These are phyloP conservation scores for Rutstroemia sp. DNA, from an alignment of 2,329 filamentous ascomycete species.

Conservation along the genomic window DNA sequence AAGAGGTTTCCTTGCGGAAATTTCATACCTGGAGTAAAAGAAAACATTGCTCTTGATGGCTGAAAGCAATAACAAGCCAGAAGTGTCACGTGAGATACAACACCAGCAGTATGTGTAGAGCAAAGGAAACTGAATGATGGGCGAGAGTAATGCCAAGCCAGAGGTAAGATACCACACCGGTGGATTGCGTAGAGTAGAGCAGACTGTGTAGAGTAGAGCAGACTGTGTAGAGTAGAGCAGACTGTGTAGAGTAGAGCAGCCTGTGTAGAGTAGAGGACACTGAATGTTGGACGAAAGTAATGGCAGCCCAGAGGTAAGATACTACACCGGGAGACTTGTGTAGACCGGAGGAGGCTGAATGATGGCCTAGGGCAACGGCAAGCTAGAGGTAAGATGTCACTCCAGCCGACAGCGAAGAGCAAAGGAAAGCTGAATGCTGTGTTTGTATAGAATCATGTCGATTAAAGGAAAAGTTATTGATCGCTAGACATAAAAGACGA, in stretches of 20 bases:
- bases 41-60: conserved; percentile 22
- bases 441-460: too few relatives aligned
- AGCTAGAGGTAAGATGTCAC: conserved; percentile 12
- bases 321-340: neutral
- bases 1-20: neutral
- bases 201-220: too few relatives aligned
- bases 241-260: too few relatives aligned
- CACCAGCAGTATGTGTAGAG: conserved; percentile 20
- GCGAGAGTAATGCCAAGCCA: conserved; percentile 15
- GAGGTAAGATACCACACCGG: conserved; percentile 5
- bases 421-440: too few relatives aligned
- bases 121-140: conserved; percentile 15
- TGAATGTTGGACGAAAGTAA: too few relatives aligned
- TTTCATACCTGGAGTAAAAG: conserved; percentile 25
- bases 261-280: too few relatives aligned
- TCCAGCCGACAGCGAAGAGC: conserved; percentile 2
- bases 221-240: too few relatives aligned
- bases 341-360: conserved; percentile 18
- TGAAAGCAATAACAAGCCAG: conserved; percentile 15
- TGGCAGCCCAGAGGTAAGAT: too few relatives aligned
- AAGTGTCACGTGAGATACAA: conserved; percentile 2
- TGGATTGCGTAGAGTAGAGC: too few relatives aligned
- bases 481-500: too few relatives aligned
- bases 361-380: conserved; percentile 13
- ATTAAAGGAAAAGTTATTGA: too few relatives aligned